Percentiles rank a stretch among this genome's conserved stretches.
Evolutionary conservation across 2,329 filamentous ascomycete genomes (phyloP).

Genomic region (Paraphoma sp.): DNA sequence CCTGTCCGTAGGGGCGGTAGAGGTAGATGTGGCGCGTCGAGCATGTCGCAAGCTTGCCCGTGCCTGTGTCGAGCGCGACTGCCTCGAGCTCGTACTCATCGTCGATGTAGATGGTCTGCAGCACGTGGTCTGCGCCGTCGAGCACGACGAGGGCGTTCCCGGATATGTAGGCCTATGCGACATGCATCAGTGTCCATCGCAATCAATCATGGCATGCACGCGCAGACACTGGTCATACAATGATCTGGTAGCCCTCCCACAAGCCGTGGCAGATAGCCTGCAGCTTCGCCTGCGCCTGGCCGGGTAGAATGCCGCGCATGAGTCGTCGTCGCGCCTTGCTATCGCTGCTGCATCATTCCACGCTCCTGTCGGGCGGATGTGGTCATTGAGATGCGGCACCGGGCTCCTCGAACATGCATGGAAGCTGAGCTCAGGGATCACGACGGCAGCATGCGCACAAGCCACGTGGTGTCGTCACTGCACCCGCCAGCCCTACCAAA

Average conservation of each 20-base stretch:
- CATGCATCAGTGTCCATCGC: constrained; percentile 11
- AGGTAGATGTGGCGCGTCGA: constrained; percentile 72
- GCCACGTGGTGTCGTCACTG: constrained; percentile 28
- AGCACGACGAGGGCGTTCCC: constrained; percentile 88
- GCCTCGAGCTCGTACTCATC: constrained; percentile 73
- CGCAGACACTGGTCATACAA: constrained; percentile 60
- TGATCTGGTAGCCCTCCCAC: constrained; percentile 75
- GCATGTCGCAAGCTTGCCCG: constrained; percentile 84
- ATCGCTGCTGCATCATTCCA: constrained; percentile 7
- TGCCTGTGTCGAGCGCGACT: constrained; percentile 79
- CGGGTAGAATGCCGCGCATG: constrained; percentile 82
- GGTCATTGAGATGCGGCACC: neutral
- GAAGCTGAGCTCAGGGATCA: constrained; percentile 16
- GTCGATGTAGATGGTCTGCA: constrained; percentile 92
- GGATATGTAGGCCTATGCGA: constrained; percentile 79
- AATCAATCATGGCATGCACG: constrained; percentile 1
- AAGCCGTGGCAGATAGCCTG: constrained; percentile 77
- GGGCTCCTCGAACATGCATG: neutral
- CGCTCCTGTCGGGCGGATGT: neutral
- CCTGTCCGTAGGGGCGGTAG: constrained; percentile 76
- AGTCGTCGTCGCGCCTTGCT: constrained; percentile 5
- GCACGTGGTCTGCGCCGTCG: constrained; percentile 72
- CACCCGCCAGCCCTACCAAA: too few relatives aligned
- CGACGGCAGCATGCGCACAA: constrained; percentile 33
- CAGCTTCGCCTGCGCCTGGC: constrained; percentile 77